Base-by-base conservation (phyloP, 257 asterid species). In the Rhazya stricta region DNA sequence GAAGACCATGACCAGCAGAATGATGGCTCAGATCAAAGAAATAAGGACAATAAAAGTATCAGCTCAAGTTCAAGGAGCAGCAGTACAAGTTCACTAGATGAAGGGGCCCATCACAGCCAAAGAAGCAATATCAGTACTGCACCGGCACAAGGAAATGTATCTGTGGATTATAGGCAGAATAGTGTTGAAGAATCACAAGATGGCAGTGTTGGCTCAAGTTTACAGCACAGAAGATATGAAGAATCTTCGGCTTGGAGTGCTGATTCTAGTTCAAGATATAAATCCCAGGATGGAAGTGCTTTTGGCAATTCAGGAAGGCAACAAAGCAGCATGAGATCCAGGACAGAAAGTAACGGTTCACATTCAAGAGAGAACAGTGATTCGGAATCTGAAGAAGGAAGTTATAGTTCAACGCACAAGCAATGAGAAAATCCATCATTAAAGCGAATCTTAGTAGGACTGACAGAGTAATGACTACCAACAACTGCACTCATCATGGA, bases 211-310 rank as follows among this genome's bases (percentile, higher is more conserved):
- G n/a, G 65, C 50, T 54, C 63, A 39, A 72, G 74, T 73, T 36
- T 69, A 65, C 62, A 42, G 48, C 41, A 54, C 0, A 50, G 77
- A 27, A 79, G 43, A 61, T 75, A 67, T 50, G 57, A 72, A 62
- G 82, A 79, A 66, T 72, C 80, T 37, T 81, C 72, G 71, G 70
- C 83, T 10, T 72, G 48, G 71, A 76, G 77, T 67, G 78, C 50
- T 8, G 72, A 60, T 53, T 65, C 78, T 46, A 75, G 79, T 45
- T 71, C 80, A 25, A 67, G 67, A 19, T 56, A 13, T 63, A 62
- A 58, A 62, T 77, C 74, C 45, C 74, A 66, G 36, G 66, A 72
- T 60, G 58, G 65, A 42, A 74, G 74, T 63, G 67, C 51, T 7
- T 39, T 41, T 54, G n/a, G 34, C 43, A 68, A 77, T 69, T 60